phyloP scores from a whole-genome alignment of 495 filamentous ascomycete genomes.

The Astrothelium subdiscretum region DNA sequence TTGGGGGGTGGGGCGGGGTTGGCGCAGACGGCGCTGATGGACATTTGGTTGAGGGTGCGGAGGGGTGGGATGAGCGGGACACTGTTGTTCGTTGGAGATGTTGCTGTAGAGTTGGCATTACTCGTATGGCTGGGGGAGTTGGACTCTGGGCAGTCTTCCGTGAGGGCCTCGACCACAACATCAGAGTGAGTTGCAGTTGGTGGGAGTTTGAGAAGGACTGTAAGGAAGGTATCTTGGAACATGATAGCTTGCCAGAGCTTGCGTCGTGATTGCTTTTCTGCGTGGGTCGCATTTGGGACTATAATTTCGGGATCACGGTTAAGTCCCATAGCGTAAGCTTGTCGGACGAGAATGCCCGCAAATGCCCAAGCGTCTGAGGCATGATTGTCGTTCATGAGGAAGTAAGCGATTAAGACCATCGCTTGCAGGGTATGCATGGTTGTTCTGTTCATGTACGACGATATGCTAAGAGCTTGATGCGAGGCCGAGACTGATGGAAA shows the following conservation, averaged over 20 bases:
- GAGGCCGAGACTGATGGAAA: slow-evolving; percentile 40
- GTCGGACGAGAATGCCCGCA: slow-evolving; percentile 55
- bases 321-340: slow-evolving; percentile 65
- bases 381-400: slow-evolving; percentile 68
- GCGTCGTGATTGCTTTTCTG: slow-evolving; percentile 57
- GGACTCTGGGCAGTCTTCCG: slow-evolving; percentile 25
- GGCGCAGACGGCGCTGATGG: slow-evolving; percentile 25
- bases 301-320: slow-evolving; percentile 64
- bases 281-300: slow-evolving; percentile 41
- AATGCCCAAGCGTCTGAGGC: slow-evolving; percentile 66
- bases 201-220: slow-evolving; percentile 59
- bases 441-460: slow-evolving; percentile 55
- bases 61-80: neutral
- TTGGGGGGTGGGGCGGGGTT: slow-evolving; percentile 14
- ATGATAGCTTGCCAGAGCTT: slow-evolving; percentile 67
- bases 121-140: neutral
- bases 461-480: slow-evolving; percentile 56
- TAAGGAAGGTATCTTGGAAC: slow-evolving; percentile 66
- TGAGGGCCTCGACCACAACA: slow-evolving; percentile 53
- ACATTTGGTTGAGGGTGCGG: slow-evolving; percentile 28
- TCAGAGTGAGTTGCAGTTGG: slow-evolving; percentile 62
- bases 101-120: slow-evolving; percentile 6
- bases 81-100: slow-evolving; percentile 2
- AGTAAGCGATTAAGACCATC: slow-evolving; percentile 64
- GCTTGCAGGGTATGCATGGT: slow-evolving; percentile 56